These are phyloP conservation scores for Marvania coccoides DNA, from an alignment of 139 green algal species.

Conservation along the genomic window DNA sequence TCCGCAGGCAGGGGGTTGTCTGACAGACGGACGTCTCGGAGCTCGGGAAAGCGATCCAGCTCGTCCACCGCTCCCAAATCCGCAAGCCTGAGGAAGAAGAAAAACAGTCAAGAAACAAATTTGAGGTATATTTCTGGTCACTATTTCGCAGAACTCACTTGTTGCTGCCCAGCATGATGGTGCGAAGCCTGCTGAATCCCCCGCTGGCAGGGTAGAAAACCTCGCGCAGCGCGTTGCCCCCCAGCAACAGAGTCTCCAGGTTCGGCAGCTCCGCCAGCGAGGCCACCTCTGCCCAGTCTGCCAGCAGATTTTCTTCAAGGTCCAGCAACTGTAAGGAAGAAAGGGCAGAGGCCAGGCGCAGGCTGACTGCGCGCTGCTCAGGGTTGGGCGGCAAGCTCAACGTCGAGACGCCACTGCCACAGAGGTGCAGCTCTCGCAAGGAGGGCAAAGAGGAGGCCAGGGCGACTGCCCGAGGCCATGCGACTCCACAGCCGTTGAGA, in stretches of 20 bases:
- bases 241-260: slow-evolving; percentile 52
- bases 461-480: slow-evolving; percentile 50
- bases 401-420: slow-evolving; percentile 43
- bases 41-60: slow-evolving; percentile 46
- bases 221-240: slow-evolving; percentile 39
- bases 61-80: slow-evolving; percentile 49
- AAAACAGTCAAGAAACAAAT: no score
- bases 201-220: no score
- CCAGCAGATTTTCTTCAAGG: slow-evolving; percentile 31
- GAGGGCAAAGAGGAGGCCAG: slow-evolving; percentile 37
- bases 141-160: no score
- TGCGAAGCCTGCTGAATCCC: slow-evolving; percentile 38
- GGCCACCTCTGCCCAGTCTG: slow-evolving; percentile 37
- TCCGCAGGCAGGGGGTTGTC: slow-evolving; percentile 66
- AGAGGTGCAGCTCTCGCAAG: slow-evolving; percentile 60
- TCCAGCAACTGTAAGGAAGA: slow-evolving; percentile 26
- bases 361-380: not conserved
- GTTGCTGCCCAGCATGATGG: slow-evolving; percentile 49
- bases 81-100: no score
- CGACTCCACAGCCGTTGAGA: slow-evolving; percentile 54
- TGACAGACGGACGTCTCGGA: slow-evolving; percentile 58
- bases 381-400: not conserved
- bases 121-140: no score
- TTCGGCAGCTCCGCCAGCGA: slow-evolving; percentile 40
- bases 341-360: slow-evolving; percentile 1